Evolutionary conservation across 2,329 filamentous ascomycete genomes (phyloP), one percentile per base, ranked within the genome.

Genomic region (Botrytis porri): DNA sequence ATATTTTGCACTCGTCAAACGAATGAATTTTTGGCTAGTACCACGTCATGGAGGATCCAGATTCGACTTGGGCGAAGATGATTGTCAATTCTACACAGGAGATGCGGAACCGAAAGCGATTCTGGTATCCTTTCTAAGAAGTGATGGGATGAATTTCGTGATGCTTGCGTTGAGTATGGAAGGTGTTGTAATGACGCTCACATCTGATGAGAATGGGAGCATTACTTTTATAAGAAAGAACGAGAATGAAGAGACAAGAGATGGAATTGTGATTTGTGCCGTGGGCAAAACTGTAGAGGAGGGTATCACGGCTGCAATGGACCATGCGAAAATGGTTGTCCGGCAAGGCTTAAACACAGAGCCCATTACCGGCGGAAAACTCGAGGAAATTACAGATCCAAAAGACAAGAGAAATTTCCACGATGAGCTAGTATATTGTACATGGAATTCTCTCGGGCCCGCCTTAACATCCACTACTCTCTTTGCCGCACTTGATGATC

Each of bases 391-490:
- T n/a, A 3, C 9, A 48, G 32, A 29, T 3, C 37, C 7, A n/a
- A 20, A 51, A n/a, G 4, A 9, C 59, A n/a, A 16, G 41, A 70
- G 29, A 41, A 18, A 2, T 64, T 73, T 67, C 16, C 65, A 75
- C 32, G 66, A 74, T n/a, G 66, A 57, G 20, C 69, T 73, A 37
- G 54, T 72, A 43, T 75, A 75, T 25, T 74, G 74, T 35, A 74
- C 71, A 39, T 76, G 75, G 75, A 75, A 75, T 41, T 73, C 72
- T n/a, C 64, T 76, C 29, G 74, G 72, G 10, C 72, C 73, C 9
- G 69, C 59, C 10, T 43, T 76, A 0, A 74, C 73, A n/a, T 66
- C 69, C 10, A 39, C 65, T 32, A 73, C 54, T 10, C 57, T 76
- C 32, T 54, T 70, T 32, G 39, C 60, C 32, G 71, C 73, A 6